phyloP scores from a whole-genome alignment of 345 rosid genomes.

The Gossypioides kirkii region DNA sequence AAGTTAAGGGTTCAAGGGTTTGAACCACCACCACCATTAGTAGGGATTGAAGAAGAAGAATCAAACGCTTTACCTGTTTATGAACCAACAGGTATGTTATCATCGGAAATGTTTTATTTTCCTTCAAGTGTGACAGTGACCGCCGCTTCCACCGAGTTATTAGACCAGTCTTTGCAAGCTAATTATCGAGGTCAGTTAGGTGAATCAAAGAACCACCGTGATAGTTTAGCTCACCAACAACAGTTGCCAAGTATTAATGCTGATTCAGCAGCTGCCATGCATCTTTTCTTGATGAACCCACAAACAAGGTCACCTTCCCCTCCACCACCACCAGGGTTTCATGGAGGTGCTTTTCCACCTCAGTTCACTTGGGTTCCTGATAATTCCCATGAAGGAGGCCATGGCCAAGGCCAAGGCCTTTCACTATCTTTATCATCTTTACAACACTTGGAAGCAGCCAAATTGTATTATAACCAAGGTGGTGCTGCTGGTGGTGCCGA shows the following conservation, averaged over 20 bases:
- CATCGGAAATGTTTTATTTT: slow-evolving; percentile 87
- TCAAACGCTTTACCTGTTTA: slow-evolving; percentile 51
- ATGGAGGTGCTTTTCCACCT: slow-evolving; percentile 30
- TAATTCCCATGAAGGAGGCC: slow-evolving; percentile 32
- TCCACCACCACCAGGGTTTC: slow-evolving; percentile 40
- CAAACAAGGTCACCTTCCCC: slow-evolving; percentile 74
- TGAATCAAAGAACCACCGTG: slow-evolving; percentile 30
- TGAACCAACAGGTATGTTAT: slow-evolving; percentile 73
- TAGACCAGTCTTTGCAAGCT: slow-evolving; percentile 28
- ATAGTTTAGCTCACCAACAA: slow-evolving; percentile 34
- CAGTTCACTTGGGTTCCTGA: slow-evolving; percentile 66
- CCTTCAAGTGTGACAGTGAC: slow-evolving; percentile 33
- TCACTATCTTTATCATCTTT: slow-evolving; percentile 78
- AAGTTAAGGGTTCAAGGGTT: slow-evolving; percentile 48
- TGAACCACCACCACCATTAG: slow-evolving; percentile 40
- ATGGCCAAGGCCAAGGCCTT: slow-evolving; percentile 48
- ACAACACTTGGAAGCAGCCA: slow-evolving; percentile 77
- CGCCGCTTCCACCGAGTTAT: slow-evolving; percentile 28
- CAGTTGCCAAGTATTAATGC: slow-evolving; percentile 65
- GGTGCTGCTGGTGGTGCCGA: not conserved
- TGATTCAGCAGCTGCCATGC: slow-evolving; percentile 83
- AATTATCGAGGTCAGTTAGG: slow-evolving; percentile 30
- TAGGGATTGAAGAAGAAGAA: slow-evolving; percentile 55
- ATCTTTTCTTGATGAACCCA: slow-evolving; percentile 80
- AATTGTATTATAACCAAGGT: slow-evolving; percentile 47